Evolutionary conservation across 768 basidiomycete genomes (phyloP).

Genomic region (Stropharia rugosoannulata): DNA sequence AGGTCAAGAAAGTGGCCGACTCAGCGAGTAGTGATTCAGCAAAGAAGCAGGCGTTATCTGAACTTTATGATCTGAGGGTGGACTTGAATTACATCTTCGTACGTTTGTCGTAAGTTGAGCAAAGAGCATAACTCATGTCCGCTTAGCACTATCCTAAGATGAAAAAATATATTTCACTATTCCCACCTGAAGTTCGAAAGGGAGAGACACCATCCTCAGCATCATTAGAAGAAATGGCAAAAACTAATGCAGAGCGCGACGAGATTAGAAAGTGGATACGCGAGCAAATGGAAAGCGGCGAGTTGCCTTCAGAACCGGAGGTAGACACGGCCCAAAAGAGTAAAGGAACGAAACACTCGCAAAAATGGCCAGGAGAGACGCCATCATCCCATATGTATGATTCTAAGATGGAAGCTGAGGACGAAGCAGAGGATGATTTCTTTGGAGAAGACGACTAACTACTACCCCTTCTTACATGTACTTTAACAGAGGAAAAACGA

Average conservation of each 20-base stretch:
- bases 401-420: too few species aligned
- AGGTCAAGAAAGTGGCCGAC: slow-evolving; percentile 55
- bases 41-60: slow-evolving; percentile 41
- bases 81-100: slow-evolving; percentile 92
- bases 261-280: slow-evolving; percentile 61
- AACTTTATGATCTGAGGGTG: slow-evolving; percentile 66
- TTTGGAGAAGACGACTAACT: too few species aligned
- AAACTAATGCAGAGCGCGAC: slow-evolving; percentile 51
- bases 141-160: slow-evolving; percentile 78
- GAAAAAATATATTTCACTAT: slow-evolving; percentile 88
- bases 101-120: slow-evolving; percentile 7
- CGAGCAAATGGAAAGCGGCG: slow-evolving; percentile 58
- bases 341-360: slow-evolving; percentile 6
- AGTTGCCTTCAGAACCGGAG: slow-evolving; percentile 63
- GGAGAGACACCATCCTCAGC: slow-evolving; percentile 25
- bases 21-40: slow-evolving; percentile 31
- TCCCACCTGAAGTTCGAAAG: slow-evolving; percentile 65
- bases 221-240: slow-evolving; percentile 24
- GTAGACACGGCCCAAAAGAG: slow-evolving; percentile 24
- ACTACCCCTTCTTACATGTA: too few species aligned
- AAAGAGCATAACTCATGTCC: neutral
- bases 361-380: slow-evolving; percentile 14
- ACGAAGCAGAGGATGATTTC: too few species aligned
- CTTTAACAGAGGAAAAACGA: too few species aligned
- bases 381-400: neutral